Base-by-base conservation (phyloP, 345 rosid genomes). In the Erodium maritimum region DNA sequence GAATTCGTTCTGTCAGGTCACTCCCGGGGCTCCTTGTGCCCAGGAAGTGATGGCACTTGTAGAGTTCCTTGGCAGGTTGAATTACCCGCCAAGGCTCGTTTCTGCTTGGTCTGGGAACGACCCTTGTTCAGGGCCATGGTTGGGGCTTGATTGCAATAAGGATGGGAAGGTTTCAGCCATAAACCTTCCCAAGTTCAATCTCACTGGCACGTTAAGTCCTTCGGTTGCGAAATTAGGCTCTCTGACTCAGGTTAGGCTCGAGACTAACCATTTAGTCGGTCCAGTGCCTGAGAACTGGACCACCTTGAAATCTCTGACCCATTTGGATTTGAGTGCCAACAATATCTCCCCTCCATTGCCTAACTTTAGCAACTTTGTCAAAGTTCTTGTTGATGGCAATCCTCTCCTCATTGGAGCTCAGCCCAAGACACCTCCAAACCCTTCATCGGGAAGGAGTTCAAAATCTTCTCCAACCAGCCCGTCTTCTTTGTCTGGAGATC, bases 171-270 rank as follows among this genome's bases (percentile, higher is more conserved):
- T 82, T 63, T 61, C 46, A 48, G 54, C 71, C 54, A 69, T 87
- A 59, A 73, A 58, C 63, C 65, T 87, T 69, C 82, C 85, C 23
- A 65, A 42, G 45, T 58, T 50, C 61, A 75, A 78, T 63, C 95
- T 87, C 50, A 76, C 57, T 52, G 95, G 95, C 23, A 70, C 77
- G 11, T 65, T 87, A 71, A 84, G 88, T 71, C 84, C 88, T 67
- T 78, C 84, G 1, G 62, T 82, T 61, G 82, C 79, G 17, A 76
- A 71, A 58, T 62, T 87, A 52, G 67, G 59, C 58, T 76, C 86
- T 6, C 70, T 84, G 37, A 16, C 71, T 19, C 71, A 66, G 50
- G 71, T 87, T 61, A 67, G 61, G 55, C 84, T 87, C 33, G 72
- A 61, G 55, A 68, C 64, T 46, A 87, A 87, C 68, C 52, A 70